A percentile compares a stretch with the other conserved stretches of the same genome.
phyloP scores from a whole-genome alignment of 73 alveolate genomes.

The Durusdinium trenchii region DNA sequence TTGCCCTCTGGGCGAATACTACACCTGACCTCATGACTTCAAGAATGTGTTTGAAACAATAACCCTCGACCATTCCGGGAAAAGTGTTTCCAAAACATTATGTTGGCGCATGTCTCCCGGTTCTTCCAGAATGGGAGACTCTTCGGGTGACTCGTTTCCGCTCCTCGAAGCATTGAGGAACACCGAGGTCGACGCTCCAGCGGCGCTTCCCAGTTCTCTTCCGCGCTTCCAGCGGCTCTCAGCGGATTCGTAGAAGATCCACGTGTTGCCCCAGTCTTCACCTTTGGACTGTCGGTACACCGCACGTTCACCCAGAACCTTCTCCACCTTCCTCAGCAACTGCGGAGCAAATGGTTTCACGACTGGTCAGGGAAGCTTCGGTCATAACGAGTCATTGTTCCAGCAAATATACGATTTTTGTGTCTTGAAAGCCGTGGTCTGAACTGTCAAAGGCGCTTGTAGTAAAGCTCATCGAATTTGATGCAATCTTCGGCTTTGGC shows the following conservation, averaged over 20 bases:
- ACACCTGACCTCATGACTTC: no score
- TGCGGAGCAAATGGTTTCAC: background rate
- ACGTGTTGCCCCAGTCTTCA: slow-evolving; percentile 36
- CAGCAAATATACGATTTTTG: background rate
- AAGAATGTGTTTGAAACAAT: no score
- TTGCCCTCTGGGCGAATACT: no score
- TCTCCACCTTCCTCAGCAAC: slow-evolving; percentile 19
- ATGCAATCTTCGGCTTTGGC: slow-evolving; percentile 32
- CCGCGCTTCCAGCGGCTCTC: slow-evolving; percentile 58
- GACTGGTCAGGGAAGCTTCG: background rate
- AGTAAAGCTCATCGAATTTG: slow-evolving; percentile 46
- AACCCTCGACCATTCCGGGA: no score
- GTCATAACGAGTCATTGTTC: background rate
- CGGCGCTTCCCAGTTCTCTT: no score
- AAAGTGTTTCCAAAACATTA: no score
- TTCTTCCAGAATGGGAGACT: no score
- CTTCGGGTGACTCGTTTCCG: background rate
- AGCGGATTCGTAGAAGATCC: background rate
- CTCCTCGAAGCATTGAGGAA: slow-evolving; percentile 35
- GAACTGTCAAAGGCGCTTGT: background rate
- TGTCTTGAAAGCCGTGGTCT: background rate
- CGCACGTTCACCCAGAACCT: slow-evolving; percentile 46
- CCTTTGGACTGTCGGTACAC: slow-evolving; percentile 44
- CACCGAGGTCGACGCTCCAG: no score
- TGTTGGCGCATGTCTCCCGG: no score